These are phyloP conservation scores for Sclerotinia sclerotiorum DNA, from an alignment of 2,329 filamentous ascomycete species.

Conservation along the genomic window DNA sequence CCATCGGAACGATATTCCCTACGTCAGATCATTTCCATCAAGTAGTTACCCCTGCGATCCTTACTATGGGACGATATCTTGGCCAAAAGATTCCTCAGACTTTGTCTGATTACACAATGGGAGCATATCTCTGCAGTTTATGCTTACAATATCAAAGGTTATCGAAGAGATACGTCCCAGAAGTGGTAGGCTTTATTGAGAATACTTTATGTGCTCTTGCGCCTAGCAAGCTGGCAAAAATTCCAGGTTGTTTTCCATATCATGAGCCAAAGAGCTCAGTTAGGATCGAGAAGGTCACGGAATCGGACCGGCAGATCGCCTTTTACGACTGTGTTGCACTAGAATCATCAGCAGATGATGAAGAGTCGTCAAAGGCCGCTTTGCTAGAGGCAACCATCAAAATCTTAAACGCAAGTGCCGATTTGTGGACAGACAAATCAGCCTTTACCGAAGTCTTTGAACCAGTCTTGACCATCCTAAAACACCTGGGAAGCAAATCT, in stretches of 20 bases:
- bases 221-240: slow-evolving; percentile 51
- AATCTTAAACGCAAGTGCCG: slow-evolving; percentile 66
- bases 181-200: slow-evolving; percentile 77
- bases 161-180: slow-evolving; percentile 85
- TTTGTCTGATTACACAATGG: slow-evolving; percentile 67
- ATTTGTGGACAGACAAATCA: slow-evolving; percentile 70
- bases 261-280: slow-evolving; percentile 55
- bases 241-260: slow-evolving; percentile 59
- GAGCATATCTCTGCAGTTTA: slow-evolving; percentile 76
- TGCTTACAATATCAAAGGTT: slow-evolving; percentile 79
- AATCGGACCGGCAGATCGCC: slow-evolving; percentile 52
- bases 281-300: slow-evolving; percentile 50
- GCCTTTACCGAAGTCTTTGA: slow-evolving; percentile 79
- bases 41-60: slow-evolving; percentile 84
- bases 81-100: slow-evolving; percentile 70
- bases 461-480: slow-evolving; percentile 59
- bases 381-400: slow-evolving; percentile 62
- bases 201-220: slow-evolving; percentile 70
- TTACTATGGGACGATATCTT: slow-evolving; percentile 80
- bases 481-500: slow-evolving; percentile 58
- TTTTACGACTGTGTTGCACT: slow-evolving; percentile 56
- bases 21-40: slow-evolving; percentile 98
- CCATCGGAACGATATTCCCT: slow-evolving; percentile 81
- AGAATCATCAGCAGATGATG: slow-evolving; percentile 33
- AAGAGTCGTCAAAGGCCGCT: slow-evolving; percentile 51